Evolutionary conservation across 345 rosid species (phyloP).

Genomic region (Cardamine chenopodiifolia): DNA sequence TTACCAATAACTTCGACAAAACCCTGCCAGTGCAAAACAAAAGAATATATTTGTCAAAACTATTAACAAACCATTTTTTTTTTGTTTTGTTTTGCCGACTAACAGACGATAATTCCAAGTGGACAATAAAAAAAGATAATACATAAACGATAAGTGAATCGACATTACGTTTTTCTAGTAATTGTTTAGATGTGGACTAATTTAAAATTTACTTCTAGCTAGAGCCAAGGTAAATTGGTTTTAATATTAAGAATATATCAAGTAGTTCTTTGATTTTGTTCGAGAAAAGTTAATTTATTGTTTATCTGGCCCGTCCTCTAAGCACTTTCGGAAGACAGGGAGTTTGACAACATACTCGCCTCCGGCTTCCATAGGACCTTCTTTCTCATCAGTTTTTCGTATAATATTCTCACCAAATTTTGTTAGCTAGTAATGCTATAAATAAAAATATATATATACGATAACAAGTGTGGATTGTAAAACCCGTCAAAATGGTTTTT

Average conservation of each 20-base stretch:
- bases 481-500: background rate
- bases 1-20: background rate
- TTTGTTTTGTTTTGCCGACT: background rate
- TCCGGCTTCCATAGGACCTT: background rate
- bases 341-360: background rate
- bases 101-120: background rate
- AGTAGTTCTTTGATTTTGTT: background rate
- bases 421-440: too few relatives aligned
- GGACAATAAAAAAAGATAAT: background rate
- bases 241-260: background rate
- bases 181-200: background rate
- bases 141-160: background rate
- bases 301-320: background rate
- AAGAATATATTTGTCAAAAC: background rate
- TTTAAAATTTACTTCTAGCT: background rate
- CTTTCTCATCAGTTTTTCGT: background rate
- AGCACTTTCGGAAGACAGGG: background rate
- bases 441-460: background rate
- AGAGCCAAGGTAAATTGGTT: background rate
- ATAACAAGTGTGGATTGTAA: background rate
- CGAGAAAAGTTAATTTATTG: background rate
- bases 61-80: background rate
- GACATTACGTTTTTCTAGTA: background rate
- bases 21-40: background rate
- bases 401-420: background rate